phyloP scores from a whole-genome alignment of 176 grass and related monocot genomes.

The Avena atlantica region DNA sequence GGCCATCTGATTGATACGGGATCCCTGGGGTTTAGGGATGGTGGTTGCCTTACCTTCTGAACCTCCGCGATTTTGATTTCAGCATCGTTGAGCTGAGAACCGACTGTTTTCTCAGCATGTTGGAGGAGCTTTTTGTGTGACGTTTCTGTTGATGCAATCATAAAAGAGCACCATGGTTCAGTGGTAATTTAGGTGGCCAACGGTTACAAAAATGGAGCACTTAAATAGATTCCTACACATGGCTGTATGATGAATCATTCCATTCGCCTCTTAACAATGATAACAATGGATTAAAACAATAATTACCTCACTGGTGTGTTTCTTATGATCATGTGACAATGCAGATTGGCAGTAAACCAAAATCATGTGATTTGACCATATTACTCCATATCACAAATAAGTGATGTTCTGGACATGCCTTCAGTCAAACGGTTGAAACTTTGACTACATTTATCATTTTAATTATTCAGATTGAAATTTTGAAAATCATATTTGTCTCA shows the following conservation, averaged over 20 bases:
- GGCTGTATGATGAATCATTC: neutral
- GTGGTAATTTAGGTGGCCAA: constrained; percentile 9
- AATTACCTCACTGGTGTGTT: neutral
- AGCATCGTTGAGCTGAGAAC: constrained; percentile 66
- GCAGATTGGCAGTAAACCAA: neutral
- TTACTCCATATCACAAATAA: neutral
- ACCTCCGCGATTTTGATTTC: constrained; percentile 69
- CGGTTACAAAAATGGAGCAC: constrained; percentile 12
- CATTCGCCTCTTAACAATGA: neutral
- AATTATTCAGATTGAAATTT: neutral
- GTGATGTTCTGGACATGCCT: neutral
- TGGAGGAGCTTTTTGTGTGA: constrained; percentile 76
- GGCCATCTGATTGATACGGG: neutral
- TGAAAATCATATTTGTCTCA: neutral
- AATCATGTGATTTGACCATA: neutral
- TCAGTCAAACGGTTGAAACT: neutral
- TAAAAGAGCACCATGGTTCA: constrained; percentile 23
- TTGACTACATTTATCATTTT: neutral
- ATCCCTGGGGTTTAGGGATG: neutral
- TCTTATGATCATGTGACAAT: neutral
- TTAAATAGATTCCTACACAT: constrained; percentile 1
- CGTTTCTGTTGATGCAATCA: constrained; percentile 53
- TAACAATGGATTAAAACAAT: neutral
- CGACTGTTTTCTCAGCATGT: constrained; percentile 69
- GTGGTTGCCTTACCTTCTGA: constrained; percentile 58